Percentiles rank a stretch among this genome's conserved stretches.
phyloP scores from a whole-genome alignment of 2,329 filamentous ascomycete species.

The Beauveria brongniartii region DNA sequence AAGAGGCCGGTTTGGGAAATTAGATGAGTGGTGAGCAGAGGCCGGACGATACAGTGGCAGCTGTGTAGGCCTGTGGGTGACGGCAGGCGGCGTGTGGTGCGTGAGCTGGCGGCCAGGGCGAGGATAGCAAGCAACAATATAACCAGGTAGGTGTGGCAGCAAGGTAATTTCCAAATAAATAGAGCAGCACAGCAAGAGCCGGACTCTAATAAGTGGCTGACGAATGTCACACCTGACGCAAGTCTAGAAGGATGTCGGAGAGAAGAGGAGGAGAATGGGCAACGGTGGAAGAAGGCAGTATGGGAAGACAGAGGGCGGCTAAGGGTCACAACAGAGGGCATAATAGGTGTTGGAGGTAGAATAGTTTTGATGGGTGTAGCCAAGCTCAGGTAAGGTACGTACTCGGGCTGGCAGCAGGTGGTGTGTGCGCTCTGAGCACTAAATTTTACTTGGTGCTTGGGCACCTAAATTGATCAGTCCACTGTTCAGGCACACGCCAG shows the following conservation, averaged over 20 bases:
- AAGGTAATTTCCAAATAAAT: not conserved
- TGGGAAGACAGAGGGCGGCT: not conserved
- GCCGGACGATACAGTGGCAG: too few relatives aligned
- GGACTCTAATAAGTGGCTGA: constrained; percentile 7
- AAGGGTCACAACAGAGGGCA: not conserved
- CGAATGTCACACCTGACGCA: not conserved
- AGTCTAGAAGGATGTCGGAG: not conserved
- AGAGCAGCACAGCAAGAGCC: not conserved
- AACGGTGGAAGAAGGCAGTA: not conserved
- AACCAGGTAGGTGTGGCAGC: not conserved
- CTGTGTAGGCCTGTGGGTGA: too few relatives aligned
- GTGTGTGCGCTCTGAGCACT: too few relatives aligned
- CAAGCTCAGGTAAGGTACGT: too few relatives aligned
- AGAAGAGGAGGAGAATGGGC: not conserved
- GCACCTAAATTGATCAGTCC: too few relatives aligned
- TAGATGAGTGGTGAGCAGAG: not conserved
- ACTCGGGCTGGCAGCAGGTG: too few relatives aligned
- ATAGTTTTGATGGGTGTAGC: not conserved
- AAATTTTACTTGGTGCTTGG: too few relatives aligned
- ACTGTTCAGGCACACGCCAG: too few relatives aligned
- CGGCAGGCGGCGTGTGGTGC: not conserved
- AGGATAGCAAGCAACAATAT: not conserved
- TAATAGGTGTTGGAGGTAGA: not conserved
- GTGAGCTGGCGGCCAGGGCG: not conserved
- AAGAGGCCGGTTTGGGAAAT: not conserved